Conservation (phyloP, 495 filamentous ascomycete genomes). For the Penicillium angulare region DNA sequence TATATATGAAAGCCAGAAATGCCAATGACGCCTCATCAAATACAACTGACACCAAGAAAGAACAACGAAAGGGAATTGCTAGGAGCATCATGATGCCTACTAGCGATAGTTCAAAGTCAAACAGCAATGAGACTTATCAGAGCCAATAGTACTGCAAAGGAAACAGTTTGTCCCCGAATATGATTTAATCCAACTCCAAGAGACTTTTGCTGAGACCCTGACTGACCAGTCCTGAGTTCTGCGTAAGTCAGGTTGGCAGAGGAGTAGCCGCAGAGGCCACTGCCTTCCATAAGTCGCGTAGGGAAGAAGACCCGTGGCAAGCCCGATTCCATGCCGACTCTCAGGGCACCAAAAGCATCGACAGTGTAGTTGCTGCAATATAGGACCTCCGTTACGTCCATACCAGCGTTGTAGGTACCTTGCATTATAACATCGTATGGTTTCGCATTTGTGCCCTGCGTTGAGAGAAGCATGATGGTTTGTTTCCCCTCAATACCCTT, state of each 20-base stretch:
- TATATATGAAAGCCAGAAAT: no score
- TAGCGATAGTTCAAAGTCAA: background rate
- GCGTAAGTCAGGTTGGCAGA: conserved; percentile 11
- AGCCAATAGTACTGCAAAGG: no score
- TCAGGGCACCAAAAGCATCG: conserved; percentile 43
- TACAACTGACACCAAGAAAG: background rate
- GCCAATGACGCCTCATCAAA: no score
- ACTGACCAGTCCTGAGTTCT: background rate
- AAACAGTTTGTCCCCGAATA: background rate
- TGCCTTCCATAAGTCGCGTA: conserved; percentile 25
- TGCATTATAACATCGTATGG: conserved; percentile 45
- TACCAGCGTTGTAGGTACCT: conserved; percentile 35
- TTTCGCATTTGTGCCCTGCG: conserved; percentile 46
- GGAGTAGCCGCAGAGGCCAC: conserved; percentile 37
- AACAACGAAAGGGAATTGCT: background rate
- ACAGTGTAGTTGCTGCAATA: conserved; percentile 45
- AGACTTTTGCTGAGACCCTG: background rate
- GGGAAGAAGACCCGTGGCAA: conserved; percentile 50
- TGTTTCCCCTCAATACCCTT: conserved; percentile 59
- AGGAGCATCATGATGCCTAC: no score
- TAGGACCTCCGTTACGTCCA: conserved; percentile 47
- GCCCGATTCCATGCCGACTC: conserved; percentile 45
- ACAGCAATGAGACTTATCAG: background rate
- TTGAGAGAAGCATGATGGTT: conserved; percentile 59
- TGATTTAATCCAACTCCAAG: background rate